phyloP scores from a whole-genome alignment of 352 stramenopile genomes.

The Aphanomyces astaci region DNA sequence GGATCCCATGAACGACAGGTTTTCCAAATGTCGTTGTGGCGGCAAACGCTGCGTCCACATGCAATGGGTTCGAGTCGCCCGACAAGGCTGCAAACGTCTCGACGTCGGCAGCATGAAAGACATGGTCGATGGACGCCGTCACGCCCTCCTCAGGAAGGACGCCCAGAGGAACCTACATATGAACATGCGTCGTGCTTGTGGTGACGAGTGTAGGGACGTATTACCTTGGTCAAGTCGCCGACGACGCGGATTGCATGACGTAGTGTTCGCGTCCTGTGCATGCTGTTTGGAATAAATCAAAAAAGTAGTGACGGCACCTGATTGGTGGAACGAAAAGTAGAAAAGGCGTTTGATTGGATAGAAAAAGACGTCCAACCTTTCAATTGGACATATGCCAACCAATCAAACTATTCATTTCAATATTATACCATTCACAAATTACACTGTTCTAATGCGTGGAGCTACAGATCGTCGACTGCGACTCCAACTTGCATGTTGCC shows the following conservation, averaged over 20 bases:
- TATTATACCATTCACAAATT: no score
- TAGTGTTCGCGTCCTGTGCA: background rate
- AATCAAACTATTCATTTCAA: no score
- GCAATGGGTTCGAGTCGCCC: constrained; percentile 70
- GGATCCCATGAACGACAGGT: constrained; percentile 71
- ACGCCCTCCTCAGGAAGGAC: constrained; percentile 44
- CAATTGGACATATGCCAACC: background rate
- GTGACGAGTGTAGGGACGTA: background rate
- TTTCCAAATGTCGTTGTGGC: constrained; percentile 22
- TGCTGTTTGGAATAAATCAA: no score
- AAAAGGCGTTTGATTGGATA: no score
- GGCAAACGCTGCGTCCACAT: constrained; percentile 47
- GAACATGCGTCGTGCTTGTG: background rate
- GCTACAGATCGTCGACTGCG: constrained; percentile 11
- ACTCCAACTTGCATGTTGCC: background rate
- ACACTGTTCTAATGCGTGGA: no score
- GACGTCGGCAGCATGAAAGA: constrained; percentile 56
- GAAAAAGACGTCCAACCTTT: background rate
- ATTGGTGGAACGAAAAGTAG: no score
- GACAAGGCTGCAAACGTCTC: constrained; percentile 50
- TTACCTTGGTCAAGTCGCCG: constrained; percentile 10
- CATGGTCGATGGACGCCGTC: constrained; percentile 46
- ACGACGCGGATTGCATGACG: background rate
- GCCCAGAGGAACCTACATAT: constrained; percentile 37
- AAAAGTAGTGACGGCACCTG: no score